Percentiles rank a stretch among this genome's conserved stretches.
These are phyloP conservation scores for Penicillium pancosmium DNA, from an alignment of 495 filamentous ascomycete species.

Conservation along the genomic window DNA sequence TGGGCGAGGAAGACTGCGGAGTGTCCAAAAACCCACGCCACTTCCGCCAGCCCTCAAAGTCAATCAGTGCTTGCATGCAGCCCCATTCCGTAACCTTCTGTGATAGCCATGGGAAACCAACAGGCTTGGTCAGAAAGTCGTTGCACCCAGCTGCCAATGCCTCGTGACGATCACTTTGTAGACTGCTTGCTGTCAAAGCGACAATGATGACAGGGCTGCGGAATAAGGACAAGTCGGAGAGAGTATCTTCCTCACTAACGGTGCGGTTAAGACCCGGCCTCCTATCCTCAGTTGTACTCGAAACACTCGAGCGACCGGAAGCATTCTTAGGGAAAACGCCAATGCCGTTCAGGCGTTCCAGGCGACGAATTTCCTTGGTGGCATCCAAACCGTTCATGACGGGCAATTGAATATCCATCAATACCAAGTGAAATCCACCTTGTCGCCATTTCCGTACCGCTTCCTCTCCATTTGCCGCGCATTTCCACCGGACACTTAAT, in stretches of 20 bases:
- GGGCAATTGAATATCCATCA: slow-evolving; percentile 98
- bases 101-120: slow-evolving; percentile 96
- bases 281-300: slow-evolving; percentile 32
- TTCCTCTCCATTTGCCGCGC: slow-evolving; percentile 89
- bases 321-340: slow-evolving; percentile 74
- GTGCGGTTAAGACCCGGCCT: slow-evolving; percentile 30
- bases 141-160: slow-evolving; percentile 96
- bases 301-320: slow-evolving; percentile 42
- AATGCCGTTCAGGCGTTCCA: slow-evolving; percentile 88
- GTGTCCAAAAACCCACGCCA: slow-evolving; percentile 80
- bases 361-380: slow-evolving; percentile 91
- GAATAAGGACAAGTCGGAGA: slow-evolving; percentile 72
- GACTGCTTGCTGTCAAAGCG: slow-evolving; percentile 86
- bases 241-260: slow-evolving; percentile 61
- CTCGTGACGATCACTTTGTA: slow-evolving; percentile 94
- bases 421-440: slow-evolving; percentile 94
- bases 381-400: slow-evolving; percentile 97
- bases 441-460: slow-evolving; percentile 91
- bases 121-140: slow-evolving; percentile 98
- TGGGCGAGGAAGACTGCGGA: slow-evolving; percentile 24
- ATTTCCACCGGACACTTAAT: slow-evolving; percentile 96
- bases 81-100: slow-evolving; percentile 99
- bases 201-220: slow-evolving; percentile 98
- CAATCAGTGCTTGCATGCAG: slow-evolving; percentile 97
- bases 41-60: slow-evolving; percentile 96